phyloP scores from a whole-genome alignment of 208 protist species.

The Leishmania turanica region DNA sequence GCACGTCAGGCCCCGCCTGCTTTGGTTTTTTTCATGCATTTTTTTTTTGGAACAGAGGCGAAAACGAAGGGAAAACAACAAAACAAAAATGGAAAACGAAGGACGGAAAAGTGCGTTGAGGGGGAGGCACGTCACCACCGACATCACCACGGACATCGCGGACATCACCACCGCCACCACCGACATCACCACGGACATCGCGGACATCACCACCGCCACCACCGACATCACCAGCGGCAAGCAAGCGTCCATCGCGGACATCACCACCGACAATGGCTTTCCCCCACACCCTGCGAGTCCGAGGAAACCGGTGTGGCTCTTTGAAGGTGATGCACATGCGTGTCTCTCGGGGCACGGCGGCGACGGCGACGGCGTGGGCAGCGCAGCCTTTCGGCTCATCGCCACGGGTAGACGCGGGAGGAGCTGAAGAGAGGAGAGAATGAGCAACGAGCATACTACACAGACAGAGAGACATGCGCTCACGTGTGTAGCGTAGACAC shows the following conservation, averaged over 20 bases:
- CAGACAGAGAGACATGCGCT: not conserved
- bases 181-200: too few species aligned
- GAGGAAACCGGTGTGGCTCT: too few species aligned
- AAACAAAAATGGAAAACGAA: not conserved
- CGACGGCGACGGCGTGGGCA: too few species aligned
- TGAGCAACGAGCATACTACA: not conserved
- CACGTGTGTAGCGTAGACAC: not conserved
- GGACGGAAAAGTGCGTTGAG: conserved; percentile 1
- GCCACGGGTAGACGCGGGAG: not conserved
- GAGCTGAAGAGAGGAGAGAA: not conserved
- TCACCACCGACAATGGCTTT: not conserved
- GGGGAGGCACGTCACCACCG: not conserved
- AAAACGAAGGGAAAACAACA: conserved; percentile 3
- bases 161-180: too few species aligned
- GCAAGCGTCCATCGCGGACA: too few species aligned
- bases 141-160: not conserved
- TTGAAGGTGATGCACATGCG: too few species aligned
- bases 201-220: not conserved
- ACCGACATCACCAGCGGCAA: not conserved
- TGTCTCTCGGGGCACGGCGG: not conserved
- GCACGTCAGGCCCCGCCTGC: too few species aligned
- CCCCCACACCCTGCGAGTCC: too few species aligned
- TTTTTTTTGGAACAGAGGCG: not conserved
- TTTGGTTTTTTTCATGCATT: too few species aligned
- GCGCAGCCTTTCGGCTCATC: not conserved